Evolutionary conservation across 306 rosid genomes (phyloP).

Genomic region (Corylus avellana): DNA sequence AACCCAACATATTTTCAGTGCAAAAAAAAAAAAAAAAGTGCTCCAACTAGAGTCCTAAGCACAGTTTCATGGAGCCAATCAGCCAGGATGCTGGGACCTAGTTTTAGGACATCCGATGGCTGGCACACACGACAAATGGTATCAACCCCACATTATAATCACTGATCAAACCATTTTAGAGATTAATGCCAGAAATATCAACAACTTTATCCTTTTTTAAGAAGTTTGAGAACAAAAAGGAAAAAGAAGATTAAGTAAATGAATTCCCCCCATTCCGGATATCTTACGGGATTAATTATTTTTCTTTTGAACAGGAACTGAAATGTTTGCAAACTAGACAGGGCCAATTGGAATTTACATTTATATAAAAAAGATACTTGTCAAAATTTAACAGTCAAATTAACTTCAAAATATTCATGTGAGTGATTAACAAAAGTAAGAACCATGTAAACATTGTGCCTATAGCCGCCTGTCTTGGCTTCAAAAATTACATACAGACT

Average conservation of each 20-base stretch:
- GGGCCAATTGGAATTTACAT: neutral
- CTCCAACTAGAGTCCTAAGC: neutral
- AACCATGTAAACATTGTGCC: neutral
- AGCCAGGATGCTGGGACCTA: neutral
- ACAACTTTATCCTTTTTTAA: neutral
- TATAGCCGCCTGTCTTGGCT: neutral
- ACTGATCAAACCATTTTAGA: too few relatives aligned
- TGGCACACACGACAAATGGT: neutral
- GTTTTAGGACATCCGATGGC: neutral
- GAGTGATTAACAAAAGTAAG: neutral
- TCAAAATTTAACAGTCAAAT: neutral
- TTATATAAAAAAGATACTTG: neutral
- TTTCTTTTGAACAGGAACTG: neutral
- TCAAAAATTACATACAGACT: neutral
- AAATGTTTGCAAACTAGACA: too few relatives aligned
- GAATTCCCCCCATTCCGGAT: neutral
- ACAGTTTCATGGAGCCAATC: neutral
- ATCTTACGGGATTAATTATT: neutral
- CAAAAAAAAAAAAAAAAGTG: neutral
- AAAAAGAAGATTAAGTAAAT: neutral
- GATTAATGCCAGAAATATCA: neutral
- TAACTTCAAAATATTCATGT: neutral
- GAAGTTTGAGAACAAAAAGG: neutral
- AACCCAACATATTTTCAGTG: neutral
- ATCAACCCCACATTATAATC: neutral